phyloP scores from a whole-genome alignment of 2,329 filamentous ascomycete genomes.

The Emergomyces pasteurianus region DNA sequence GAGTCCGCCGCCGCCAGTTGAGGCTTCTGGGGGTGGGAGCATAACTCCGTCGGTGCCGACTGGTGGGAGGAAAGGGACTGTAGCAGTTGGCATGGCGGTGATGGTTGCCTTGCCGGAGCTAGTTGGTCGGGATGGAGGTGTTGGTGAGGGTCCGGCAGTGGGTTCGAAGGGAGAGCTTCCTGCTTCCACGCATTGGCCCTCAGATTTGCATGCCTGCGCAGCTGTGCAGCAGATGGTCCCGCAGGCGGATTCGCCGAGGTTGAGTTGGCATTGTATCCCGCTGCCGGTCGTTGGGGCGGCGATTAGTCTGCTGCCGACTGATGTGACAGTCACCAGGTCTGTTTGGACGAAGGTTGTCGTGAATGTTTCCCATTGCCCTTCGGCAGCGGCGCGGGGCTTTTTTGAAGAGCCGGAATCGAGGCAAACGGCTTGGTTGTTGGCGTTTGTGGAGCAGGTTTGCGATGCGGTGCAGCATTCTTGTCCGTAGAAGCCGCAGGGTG shows the following conservation, averaged over 20 bases:
- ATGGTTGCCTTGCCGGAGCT: slow-evolving; percentile 31
- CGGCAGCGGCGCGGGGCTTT: slow-evolving; percentile 11
- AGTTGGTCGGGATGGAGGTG: slow-evolving; percentile 32
- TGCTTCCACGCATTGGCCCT: slow-evolving; percentile 24
- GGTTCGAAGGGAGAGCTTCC: slow-evolving; percentile 31
- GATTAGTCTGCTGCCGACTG: slow-evolving; percentile 38
- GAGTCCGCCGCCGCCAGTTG: slow-evolving; percentile 26
- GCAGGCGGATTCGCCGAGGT: slow-evolving; percentile 33
- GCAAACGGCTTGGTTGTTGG: slow-evolving; percentile 39
- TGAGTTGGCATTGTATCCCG: slow-evolving; percentile 34
- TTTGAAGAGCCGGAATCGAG: slow-evolving; percentile 12
- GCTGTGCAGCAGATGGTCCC: slow-evolving; percentile 35
- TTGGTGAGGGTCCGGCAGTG: slow-evolving; percentile 24
- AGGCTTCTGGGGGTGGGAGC: slow-evolving; percentile 22
- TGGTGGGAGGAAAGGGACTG: slow-evolving; percentile 34
- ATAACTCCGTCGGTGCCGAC: slow-evolving; percentile 31
- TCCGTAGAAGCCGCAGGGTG: slow-evolving; percentile 40
- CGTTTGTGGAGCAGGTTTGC: slow-evolving; percentile 40
- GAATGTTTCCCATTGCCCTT: slow-evolving; percentile 43
- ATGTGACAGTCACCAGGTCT: slow-evolving; percentile 41
- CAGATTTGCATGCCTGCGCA: slow-evolving; percentile 30
- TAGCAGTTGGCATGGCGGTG: slow-evolving; percentile 34
- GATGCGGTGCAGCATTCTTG: slow-evolving; percentile 39
- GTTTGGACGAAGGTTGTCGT: slow-evolving; percentile 48
- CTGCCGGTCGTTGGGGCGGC: slow-evolving; percentile 15